Conservation (phyloP, 345 rosid genomes). For the Eucalyptus virginea region DNA sequence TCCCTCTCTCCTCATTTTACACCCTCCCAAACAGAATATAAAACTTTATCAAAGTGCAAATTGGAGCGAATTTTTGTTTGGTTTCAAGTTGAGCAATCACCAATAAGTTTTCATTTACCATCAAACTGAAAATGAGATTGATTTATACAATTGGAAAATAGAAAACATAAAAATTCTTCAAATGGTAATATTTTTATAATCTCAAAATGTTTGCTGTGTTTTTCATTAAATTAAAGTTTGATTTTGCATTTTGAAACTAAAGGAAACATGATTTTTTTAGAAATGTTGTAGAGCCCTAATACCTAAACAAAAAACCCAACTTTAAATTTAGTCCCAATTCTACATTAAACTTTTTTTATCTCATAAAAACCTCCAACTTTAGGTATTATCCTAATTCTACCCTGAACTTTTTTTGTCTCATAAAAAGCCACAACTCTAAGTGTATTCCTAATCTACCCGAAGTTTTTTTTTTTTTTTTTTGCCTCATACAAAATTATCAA, state of each 20-base stretch:
- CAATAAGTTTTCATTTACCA: background rate
- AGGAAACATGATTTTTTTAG: background rate
- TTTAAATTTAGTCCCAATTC: background rate
- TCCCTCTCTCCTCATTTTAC: background rate
- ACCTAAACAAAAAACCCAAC: background rate
- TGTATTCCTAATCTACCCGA: too few relatives aligned
- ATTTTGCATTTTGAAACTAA: background rate
- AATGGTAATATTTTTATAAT: background rate
- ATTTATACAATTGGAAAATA: background rate
- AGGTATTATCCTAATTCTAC: background rate
- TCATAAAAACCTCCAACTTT: background rate
- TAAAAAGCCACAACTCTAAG: too few relatives aligned
- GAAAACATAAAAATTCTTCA: background rate
- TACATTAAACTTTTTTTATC: too few relatives aligned
- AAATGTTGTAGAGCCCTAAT: background rate
- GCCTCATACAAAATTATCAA: too few relatives aligned
- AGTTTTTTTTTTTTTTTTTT: too few relatives aligned
- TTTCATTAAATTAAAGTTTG: background rate
- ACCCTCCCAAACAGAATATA: background rate
- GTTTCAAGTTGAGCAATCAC: background rate
- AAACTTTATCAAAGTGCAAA: background rate
- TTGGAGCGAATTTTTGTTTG: background rate
- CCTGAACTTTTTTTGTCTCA: background rate
- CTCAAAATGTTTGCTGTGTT: background rate
- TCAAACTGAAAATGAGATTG: background rate